Evolutionary conservation across 768 basidiomycete genomes (phyloP).

Genomic region (Botryobasidium botryosum): DNA sequence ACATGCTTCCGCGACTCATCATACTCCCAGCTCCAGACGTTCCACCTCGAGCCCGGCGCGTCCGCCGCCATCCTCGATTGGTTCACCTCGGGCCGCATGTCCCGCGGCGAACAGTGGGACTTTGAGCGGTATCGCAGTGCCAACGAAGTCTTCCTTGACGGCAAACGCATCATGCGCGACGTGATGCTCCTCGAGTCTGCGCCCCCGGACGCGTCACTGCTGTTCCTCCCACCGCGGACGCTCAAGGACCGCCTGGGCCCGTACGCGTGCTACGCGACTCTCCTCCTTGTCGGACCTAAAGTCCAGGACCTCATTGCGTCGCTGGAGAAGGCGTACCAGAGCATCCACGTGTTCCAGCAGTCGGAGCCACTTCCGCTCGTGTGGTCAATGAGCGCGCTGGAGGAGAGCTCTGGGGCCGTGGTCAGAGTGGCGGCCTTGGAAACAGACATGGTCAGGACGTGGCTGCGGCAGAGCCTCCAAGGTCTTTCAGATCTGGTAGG

Average conservation of each 20-base stretch:
- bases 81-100: constrained; percentile 76
- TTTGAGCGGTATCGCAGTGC: constrained; percentile 71
- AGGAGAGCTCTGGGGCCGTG: constrained; percentile 32
- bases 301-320: constrained; percentile 30
- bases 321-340: constrained; percentile 33
- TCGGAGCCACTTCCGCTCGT: constrained; percentile 40
- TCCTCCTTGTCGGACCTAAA: constrained; percentile 61
- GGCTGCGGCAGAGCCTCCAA: constrained; percentile 42
- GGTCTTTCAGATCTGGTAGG: constrained; percentile 40
- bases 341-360: constrained; percentile 45
- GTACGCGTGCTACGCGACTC: constrained; percentile 80
- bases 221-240: constrained; percentile 25
- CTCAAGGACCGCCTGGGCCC: constrained; percentile 50
- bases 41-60: constrained; percentile 40
- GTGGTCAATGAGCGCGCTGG: constrained; percentile 64
- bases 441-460: constrained; percentile 54
- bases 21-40: constrained; percentile 72
- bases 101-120: constrained; percentile 75
- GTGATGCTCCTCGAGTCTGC: constrained; percentile 48
- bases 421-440: constrained; percentile 61
- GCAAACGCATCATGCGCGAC: constrained; percentile 54
- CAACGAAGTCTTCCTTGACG: constrained; percentile 65
- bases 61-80: constrained; percentile 74
- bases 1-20: constrained; percentile 76
- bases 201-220: background rate